These are phyloP conservation scores for Penstemon davidsonii DNA, from an alignment of 257 asterid genomes.

Conservation along the genomic window DNA sequence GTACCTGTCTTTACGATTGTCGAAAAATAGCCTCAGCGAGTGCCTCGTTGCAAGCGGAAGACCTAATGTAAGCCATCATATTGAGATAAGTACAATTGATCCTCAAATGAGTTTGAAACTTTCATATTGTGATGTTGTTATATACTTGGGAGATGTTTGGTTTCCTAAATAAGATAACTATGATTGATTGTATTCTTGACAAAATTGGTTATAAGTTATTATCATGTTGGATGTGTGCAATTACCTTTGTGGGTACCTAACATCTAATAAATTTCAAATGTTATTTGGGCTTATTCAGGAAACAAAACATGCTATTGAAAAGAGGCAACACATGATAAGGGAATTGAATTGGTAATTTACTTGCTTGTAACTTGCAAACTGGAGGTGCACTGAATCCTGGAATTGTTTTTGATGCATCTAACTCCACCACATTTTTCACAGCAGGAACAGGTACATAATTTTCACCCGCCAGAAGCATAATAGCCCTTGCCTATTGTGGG, in stretches of 20 bases:
- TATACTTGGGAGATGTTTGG: neutral
- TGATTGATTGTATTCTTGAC: too few species aligned
- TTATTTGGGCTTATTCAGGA: too few species aligned
- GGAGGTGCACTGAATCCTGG: neutral
- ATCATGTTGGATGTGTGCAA: too few species aligned
- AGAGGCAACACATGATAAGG: too few species aligned
- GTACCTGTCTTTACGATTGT: conserved; percentile 25
- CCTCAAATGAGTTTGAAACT: neutral
- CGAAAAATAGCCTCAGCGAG: conserved; percentile 22
- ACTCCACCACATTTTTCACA: neutral
- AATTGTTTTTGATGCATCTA: neutral
- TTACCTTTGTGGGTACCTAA: too few species aligned
- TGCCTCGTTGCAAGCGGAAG: conserved; percentile 24
- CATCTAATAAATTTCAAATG: too few species aligned
- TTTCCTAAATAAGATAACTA: too few species aligned
- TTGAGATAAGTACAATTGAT: neutral
- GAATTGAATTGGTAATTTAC: conserved; percentile 9
- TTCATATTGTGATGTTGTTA: neutral
- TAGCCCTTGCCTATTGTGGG: conserved; percentile 21
- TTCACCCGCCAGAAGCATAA: conserved; percentile 26
- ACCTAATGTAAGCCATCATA: conserved; percentile 5
- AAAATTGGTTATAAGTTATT: too few species aligned
- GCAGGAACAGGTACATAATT: conserved; percentile 8
- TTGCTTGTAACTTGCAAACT: conserved; percentile 17
- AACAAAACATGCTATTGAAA: too few species aligned